These are phyloP conservation scores for Raffaelea albimanens DNA, from an alignment of 2,329 filamentous ascomycete genomes.

Conservation along the genomic window DNA sequence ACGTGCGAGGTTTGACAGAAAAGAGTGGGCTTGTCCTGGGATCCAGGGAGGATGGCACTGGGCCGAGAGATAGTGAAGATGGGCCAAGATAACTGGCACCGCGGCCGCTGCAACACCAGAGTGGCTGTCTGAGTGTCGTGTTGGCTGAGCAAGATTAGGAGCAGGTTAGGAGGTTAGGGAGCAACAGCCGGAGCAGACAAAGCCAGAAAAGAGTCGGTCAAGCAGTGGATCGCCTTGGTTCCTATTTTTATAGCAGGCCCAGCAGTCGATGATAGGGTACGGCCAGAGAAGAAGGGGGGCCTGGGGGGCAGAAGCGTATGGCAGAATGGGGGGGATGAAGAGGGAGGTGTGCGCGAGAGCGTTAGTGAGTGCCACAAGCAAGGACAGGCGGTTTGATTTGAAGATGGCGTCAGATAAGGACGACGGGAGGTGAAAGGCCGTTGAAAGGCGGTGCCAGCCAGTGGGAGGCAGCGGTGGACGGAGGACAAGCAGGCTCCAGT, in stretches of 20 bases:
- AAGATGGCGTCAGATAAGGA: constrained; percentile 14
- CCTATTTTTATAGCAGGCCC: background rate
- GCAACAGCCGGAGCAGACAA: no score
- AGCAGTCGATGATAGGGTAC: background rate
- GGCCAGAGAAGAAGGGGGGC: background rate
- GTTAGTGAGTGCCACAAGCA: no score
- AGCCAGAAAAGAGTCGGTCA: constrained; percentile 3
- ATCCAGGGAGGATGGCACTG: constrained; percentile 1
- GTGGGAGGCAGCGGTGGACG: no score
- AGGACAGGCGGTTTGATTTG: constrained; percentile 2
- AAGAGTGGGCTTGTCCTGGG: background rate
- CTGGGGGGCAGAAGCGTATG: background rate
- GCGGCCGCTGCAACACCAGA: background rate
- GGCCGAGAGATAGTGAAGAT: background rate
- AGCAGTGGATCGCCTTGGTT: background rate
- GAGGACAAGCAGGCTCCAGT: no score
- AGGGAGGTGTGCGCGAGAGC: constrained; percentile 1
- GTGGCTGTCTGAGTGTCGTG: background rate
- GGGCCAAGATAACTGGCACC: background rate
- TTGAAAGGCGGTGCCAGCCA: background rate
- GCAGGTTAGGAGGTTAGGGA: background rate
- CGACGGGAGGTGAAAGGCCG: background rate
- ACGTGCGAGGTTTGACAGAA: background rate
- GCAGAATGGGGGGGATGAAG: background rate
- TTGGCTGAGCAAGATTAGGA: background rate